Conservation (phyloP, 139 green algal genomes). For the Chlorella sp. region DNA sequence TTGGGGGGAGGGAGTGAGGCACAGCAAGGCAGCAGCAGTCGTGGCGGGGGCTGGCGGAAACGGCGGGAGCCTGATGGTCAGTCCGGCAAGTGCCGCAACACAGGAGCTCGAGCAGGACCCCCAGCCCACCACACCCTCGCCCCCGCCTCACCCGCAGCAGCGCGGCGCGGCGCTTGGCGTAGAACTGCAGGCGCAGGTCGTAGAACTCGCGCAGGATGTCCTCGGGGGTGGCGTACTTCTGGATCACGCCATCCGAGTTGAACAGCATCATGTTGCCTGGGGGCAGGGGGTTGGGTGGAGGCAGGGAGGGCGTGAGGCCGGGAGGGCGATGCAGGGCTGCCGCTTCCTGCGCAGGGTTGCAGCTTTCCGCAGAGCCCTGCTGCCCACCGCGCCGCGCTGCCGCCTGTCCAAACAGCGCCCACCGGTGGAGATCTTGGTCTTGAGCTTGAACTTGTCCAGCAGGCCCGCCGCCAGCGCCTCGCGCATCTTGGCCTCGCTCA, state of each 20-base stretch:
- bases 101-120: background rate
- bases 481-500: conserved; percentile 75
- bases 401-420: background rate
- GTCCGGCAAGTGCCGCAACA: background rate
- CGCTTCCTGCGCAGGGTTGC: no score
- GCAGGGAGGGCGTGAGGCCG: background rate
- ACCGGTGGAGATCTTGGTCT: conserved; percentile 77
- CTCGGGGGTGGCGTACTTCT: conserved; percentile 90
- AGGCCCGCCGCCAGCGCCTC: conserved; percentile 70
- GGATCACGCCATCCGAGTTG: conserved; percentile 88
- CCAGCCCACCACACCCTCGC: no score
- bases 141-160: conserved; percentile 63
- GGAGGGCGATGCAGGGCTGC: background rate
- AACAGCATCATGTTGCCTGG: conserved; percentile 99
- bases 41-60: no score
- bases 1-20: background rate
- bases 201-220: conserved; percentile 95
- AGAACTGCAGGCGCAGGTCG: conserved; percentile 87
- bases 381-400: background rate
- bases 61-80: no score
- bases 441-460: conserved; percentile 94
- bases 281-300: background rate
- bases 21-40: background rate
- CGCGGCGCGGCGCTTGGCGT: conserved; percentile 77
- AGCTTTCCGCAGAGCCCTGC: no score